A percentile compares a stretch with the other conserved stretches of the same genome.
phyloP scores from a whole-genome alignment of 1,284 basidiomycete genomes.

The Ceratobasidium sp. region DNA sequence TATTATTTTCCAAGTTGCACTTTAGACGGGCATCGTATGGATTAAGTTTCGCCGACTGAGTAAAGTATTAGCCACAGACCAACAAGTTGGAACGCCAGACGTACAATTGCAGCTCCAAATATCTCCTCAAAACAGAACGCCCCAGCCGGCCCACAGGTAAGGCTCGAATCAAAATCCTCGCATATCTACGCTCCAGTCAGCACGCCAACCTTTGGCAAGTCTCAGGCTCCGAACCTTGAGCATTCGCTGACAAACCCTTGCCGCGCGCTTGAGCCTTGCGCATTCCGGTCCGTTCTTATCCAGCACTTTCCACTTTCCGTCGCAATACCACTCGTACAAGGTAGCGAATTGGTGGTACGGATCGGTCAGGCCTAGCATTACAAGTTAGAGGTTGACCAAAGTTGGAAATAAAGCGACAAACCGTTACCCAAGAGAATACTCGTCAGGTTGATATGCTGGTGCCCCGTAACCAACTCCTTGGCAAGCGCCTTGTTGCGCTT shows the following conservation, averaged over 20 bases:
- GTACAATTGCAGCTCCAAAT: not conserved
- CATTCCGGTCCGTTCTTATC: constrained; percentile 55
- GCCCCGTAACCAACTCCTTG: constrained; percentile 45
- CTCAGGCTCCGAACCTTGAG: constrained; percentile 19
- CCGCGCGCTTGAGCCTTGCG: constrained; percentile 52
- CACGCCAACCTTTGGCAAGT: not conserved
- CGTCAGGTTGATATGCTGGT: constrained; percentile 57
- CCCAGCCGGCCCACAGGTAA: constrained; percentile 63
- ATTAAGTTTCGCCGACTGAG: constrained; percentile 58
- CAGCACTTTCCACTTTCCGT: constrained; percentile 54
- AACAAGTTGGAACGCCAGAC: not conserved
- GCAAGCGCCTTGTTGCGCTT: constrained; percentile 55
- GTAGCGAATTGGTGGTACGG: constrained; percentile 57
- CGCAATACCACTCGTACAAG: constrained; percentile 62
- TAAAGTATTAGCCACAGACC: constrained; percentile 59
- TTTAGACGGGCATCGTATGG: constrained; percentile 64
- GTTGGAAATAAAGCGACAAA: not conserved
- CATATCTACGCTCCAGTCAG: constrained; percentile 39
- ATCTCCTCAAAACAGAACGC: constrained; percentile 48
- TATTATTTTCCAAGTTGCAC: constrained; percentile 64
- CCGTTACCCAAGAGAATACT: constrained; percentile 62
- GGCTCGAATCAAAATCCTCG: constrained; percentile 58
- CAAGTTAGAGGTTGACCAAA: not conserved
- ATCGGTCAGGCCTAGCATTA: constrained; percentile 54
- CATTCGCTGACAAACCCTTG: constrained; percentile 54